Conservation (phyloP, 2,329 filamentous ascomycete genomes). For the Aspergillus fumigatiaffinis region DNA sequence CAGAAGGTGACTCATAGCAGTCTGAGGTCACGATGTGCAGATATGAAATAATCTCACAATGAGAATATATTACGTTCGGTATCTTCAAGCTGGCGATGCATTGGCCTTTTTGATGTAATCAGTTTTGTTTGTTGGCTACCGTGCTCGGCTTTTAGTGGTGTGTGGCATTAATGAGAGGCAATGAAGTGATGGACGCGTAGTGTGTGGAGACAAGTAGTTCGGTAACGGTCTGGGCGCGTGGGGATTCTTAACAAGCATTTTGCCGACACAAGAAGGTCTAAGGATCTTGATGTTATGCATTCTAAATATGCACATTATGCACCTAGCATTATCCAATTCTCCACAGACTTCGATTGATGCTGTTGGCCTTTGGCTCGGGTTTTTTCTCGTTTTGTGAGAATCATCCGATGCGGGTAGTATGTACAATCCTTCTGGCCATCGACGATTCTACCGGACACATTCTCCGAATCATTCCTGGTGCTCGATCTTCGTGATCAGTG, state of each 20-base stretch:
- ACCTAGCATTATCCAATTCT: neutral
- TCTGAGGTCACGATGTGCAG: too few species aligned
- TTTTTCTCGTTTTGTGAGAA: neutral
- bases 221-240: neutral
- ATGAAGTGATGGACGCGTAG: neutral
- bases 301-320: neutral
- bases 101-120: neutral
- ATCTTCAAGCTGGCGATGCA: neutral
- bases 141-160: neutral
- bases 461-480: slow-evolving; percentile 17
- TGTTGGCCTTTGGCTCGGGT: neutral
- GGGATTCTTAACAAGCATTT: neutral
- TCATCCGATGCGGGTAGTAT: neutral
- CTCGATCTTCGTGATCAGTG: slow-evolving; percentile 44
- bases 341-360: neutral
- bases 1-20: neutral
- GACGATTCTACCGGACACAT: neutral
- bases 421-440: neutral
- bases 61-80: neutral
- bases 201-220: neutral
- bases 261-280: neutral
- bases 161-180: neutral
- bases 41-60: neutral
- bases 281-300: neutral
- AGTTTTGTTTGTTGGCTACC: neutral